These are phyloP conservation scores for Boletus sp. DNA, from an alignment of 768 basidiomycete species.

Conservation along the genomic window DNA sequence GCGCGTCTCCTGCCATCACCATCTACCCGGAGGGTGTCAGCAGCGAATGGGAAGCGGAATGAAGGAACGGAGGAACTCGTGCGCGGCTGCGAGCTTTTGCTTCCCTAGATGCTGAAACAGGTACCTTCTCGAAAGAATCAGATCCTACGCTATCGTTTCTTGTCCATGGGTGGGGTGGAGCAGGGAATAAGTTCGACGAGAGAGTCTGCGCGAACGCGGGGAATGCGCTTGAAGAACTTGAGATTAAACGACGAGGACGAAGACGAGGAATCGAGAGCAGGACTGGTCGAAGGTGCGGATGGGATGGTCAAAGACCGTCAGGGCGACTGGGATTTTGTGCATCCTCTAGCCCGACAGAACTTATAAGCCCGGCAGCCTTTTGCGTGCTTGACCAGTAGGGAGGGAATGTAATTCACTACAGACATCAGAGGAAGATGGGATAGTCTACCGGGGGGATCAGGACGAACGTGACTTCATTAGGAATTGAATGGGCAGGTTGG, in stretches of 20 bases:
- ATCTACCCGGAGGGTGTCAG: constrained; percentile 16
- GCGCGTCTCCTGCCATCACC: too few relatives aligned
- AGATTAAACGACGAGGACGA: constrained; percentile 57
- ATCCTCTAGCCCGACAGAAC: constrained; percentile 34
- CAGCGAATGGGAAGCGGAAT: constrained; percentile 38
- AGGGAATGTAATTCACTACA: constrained; percentile 5
- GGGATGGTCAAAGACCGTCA: constrained; percentile 34
- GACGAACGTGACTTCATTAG: constrained; percentile 30
- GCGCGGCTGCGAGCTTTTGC: constrained; percentile 63
- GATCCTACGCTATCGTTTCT: constrained; percentile 58
- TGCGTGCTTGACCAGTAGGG: constrained; percentile 21
- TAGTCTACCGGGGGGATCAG: constrained; percentile 19
- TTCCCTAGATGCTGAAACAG: constrained; percentile 78
- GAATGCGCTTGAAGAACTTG: constrained; percentile 59
- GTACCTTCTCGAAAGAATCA: constrained; percentile 69
- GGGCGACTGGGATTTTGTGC: constrained; percentile 34
- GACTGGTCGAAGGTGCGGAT: constrained; percentile 22
- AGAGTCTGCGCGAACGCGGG: constrained; percentile 55
- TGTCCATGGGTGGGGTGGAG: constrained; percentile 44
- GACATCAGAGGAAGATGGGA: constrained; percentile 15
- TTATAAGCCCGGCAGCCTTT: constrained; percentile 33
- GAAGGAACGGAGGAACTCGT: constrained; percentile 54
- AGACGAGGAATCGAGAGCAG: constrained; percentile 12
- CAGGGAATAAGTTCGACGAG: constrained; percentile 31
- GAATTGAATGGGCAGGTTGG: constrained; percentile 61